phyloP scores from a whole-genome alignment of 768 basidiomycete species.

The Boletus eberwhitei region DNA sequence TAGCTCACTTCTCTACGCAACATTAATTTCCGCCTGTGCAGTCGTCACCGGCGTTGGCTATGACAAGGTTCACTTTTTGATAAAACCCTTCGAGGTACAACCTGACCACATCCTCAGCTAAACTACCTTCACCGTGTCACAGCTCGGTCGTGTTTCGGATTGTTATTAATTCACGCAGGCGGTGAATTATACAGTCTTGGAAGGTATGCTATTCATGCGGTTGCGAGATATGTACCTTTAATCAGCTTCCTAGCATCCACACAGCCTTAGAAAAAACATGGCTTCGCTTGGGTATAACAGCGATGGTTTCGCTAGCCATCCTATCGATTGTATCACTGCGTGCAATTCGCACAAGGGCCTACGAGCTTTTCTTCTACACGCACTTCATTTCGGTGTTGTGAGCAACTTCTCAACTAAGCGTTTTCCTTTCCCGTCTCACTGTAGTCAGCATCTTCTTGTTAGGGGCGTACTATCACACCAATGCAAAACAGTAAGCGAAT shows the following conservation, averaged over 20 bases:
- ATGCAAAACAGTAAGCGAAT: constrained; percentile 9
- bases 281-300: constrained; percentile 35
- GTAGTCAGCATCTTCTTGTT: constrained; percentile 33
- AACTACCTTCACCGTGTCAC: constrained; percentile 47
- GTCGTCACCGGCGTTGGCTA: constrained; percentile 29
- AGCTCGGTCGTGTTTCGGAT: constrained; percentile 43
- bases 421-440: constrained; percentile 4
- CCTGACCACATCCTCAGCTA: constrained; percentile 26
- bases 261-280: constrained; percentile 4
- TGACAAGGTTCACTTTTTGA: constrained; percentile 20
- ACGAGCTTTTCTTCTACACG: constrained; percentile 50
- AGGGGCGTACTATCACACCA: constrained; percentile 41
- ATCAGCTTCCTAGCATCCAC: not conserved
- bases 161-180: constrained; percentile 49
- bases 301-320: constrained; percentile 39
- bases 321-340: constrained; percentile 47
- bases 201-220: constrained; percentile 1
- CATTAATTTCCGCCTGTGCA: not conserved
- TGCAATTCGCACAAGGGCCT: constrained; percentile 42
- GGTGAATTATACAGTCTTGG: constrained; percentile 2
- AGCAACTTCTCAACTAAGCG: constrained; percentile 2
- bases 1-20: not conserved
- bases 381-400: constrained; percentile 46
- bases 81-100: not conserved
- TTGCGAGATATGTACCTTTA: not conserved